Evolutionary conservation across 129 eudicot genomes (phyloP).

Genomic region (Escallonia herrerae): DNA sequence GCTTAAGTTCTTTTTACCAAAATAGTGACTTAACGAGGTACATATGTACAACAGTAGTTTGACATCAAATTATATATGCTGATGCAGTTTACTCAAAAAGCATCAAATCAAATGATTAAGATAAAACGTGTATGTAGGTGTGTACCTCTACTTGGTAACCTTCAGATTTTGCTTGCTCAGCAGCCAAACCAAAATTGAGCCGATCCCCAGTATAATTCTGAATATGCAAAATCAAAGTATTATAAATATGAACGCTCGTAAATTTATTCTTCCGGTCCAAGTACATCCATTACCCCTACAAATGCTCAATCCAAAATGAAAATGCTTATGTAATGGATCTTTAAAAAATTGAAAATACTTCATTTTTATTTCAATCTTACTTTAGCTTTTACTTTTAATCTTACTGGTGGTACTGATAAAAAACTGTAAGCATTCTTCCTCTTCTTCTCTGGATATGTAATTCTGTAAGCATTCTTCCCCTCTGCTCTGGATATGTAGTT

Average conservation of each 20-base stretch:
- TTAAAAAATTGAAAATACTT: not conserved
- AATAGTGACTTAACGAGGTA: no score
- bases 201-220: slow-evolving; percentile 97
- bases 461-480: not conserved
- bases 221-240: slow-evolving; percentile 3
- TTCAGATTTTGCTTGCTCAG: slow-evolving; percentile 96
- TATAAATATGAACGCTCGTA: not conserved
- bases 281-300: not conserved
- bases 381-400: not conserved
- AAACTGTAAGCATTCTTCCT: slow-evolving; percentile 1
- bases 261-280: not conserved
- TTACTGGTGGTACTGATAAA: not conserved
- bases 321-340: not conserved
- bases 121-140: slow-evolving; percentile 1
- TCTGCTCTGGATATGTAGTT: not conserved
- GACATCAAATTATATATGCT: not conserved
- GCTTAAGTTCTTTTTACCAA: no score
- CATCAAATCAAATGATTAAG: not conserved
- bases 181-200: slow-evolving; percentile 93
- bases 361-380: no score
- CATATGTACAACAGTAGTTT: not conserved
- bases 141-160: slow-evolving; percentile 93
- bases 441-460: not conserved
- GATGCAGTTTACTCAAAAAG: not conserved
- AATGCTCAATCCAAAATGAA: not conserved